Conservation (phyloP, 495 filamentous ascomycete species). For the Penicillium fimorum region DNA sequence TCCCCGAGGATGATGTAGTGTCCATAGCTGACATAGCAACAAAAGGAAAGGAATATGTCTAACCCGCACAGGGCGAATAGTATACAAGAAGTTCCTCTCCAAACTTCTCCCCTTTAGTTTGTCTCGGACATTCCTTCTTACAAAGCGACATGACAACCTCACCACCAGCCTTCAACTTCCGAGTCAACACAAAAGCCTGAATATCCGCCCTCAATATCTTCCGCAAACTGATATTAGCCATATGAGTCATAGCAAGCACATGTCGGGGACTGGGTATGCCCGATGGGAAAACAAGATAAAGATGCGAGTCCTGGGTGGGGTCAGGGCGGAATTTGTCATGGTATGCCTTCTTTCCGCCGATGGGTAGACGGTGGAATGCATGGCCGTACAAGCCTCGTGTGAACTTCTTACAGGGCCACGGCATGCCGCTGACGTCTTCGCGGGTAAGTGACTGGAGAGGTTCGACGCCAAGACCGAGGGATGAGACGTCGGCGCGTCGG, state of each 20-base stretch:
- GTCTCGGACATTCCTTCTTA: neutral
- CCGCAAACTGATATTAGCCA: conserved; percentile 38
- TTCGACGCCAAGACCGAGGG: conserved; percentile 44
- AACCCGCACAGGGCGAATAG: neutral
- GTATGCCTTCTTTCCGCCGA: conserved; percentile 45
- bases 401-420: conserved; percentile 20
- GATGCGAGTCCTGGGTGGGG: conserved; percentile 26
- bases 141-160: neutral
- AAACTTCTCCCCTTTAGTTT: neutral
- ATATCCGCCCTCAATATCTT: conserved; percentile 29
- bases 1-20: conserved; percentile 23
- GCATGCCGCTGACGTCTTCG: conserved; percentile 34
- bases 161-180: conserved; percentile 1
- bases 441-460: conserved; percentile 26
- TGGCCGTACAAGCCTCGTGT: conserved; percentile 30
- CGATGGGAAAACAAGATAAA: conserved; percentile 39
- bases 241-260: conserved; percentile 40
- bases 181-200: conserved; percentile 4
- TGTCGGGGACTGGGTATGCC: conserved; percentile 31
- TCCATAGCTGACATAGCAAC: conserved; percentile 13
- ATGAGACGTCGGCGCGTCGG: conserved; percentile 28
- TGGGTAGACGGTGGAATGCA: conserved; percentile 32
- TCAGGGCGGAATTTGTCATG: conserved; percentile 45
- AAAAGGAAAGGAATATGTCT: neutral
- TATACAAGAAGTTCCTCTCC: neutral